A percentile compares a stretch with the other conserved stretches of the same genome.
Evolutionary conservation across 129 eudicot species (phyloP).

Genomic region (Artemisia annua): DNA sequence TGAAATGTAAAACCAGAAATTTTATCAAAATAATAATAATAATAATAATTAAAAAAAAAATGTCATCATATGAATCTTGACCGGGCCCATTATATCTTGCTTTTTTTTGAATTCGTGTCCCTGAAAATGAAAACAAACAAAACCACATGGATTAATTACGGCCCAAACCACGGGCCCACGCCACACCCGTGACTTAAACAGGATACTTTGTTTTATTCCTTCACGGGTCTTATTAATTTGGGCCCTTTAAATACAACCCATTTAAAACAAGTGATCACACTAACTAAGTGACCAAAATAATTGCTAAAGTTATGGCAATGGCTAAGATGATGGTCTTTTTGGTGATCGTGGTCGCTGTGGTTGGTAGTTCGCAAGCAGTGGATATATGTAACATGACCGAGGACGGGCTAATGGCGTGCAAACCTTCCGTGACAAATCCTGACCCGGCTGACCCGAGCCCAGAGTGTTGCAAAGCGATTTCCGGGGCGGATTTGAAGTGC

Average conservation of each 20-base stretch:
- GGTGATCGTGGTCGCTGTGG: conserved; percentile 34
- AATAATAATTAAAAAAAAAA: too few relatives aligned
- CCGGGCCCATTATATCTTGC: conserved; percentile 16
- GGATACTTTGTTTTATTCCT: conserved; percentile 11
- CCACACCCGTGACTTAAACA: conserved; percentile 37
- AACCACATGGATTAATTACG: conserved; percentile 16
- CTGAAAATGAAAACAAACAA: background rate
- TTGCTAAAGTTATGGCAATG: conserved; percentile 7
- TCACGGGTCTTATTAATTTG: conserved; percentile 45
- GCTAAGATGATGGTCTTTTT: conserved; percentile 5
- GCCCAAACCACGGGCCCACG: conserved; percentile 36
- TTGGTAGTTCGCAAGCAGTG: conserved; percentile 21
- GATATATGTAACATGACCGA: conserved; percentile 56
- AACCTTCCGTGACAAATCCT: conserved; percentile 55
- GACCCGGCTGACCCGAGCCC: conserved; percentile 50
- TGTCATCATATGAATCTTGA: background rate
- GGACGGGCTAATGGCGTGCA: conserved; percentile 55
- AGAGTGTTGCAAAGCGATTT: conserved; percentile 53
- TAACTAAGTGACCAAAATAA: conserved; percentile 2
- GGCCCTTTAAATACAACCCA: conserved; percentile 28
- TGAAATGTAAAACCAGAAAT: too few relatives aligned
- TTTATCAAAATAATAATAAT: too few relatives aligned
- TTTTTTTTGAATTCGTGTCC: background rate
- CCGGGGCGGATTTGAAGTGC: conserved; percentile 56
- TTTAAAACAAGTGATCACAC: conserved; percentile 24